Base-by-base conservation (phyloP, 2,329 filamentous ascomycete species). In the Aspergillus niger region DNA sequence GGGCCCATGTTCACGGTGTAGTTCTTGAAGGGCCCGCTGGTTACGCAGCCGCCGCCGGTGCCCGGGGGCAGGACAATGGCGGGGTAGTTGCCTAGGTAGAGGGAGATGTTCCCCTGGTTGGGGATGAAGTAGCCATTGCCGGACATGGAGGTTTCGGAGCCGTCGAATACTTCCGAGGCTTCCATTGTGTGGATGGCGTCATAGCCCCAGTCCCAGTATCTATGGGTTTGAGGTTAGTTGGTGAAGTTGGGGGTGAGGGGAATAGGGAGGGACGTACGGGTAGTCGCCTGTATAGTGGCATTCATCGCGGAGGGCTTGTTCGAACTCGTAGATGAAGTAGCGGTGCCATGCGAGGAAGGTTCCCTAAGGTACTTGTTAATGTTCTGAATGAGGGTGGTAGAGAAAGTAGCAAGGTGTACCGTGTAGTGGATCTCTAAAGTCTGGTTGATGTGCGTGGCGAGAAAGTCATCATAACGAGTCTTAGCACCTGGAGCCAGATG, bases 391-490 rank as follows among this genome's bases (percentile, higher is more conserved):
- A 4, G 3, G 22, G 2, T 28, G 1, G 11, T 8, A 1, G 8
- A 30, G 36, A 17, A 17, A 43, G 20, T 8, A 41, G 8, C 13
- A 36, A 36, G 8, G 5, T 6, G 3, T 66, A 72, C 72, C 7
- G 73, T 72, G 17, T 58, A 66, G 58, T 84, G 82, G 22, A 84
- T 82, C 1, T 55, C 54, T 8, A 74, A 59, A 0, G 82, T 82
- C 63, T 80, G 75, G 57, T 82, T 79, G 58, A 85, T 77, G 61
- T 85, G 83, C 0, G 76, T 74, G 5, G 77, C 81, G 5, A 82
- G 73, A 44, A 80, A 85, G 59, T 85, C 83, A 65, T 85, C 83
- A 59, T 79, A 83, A n/a, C 58, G 81, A 61, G 51, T 53, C 28
- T 22, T 22, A n/a, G 39, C 26, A 13, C 47, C 56, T 4, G 48